Conservation (phyloP, 2,329 filamentous ascomycete genomes). For the Trichoderma oligosporum region DNA sequence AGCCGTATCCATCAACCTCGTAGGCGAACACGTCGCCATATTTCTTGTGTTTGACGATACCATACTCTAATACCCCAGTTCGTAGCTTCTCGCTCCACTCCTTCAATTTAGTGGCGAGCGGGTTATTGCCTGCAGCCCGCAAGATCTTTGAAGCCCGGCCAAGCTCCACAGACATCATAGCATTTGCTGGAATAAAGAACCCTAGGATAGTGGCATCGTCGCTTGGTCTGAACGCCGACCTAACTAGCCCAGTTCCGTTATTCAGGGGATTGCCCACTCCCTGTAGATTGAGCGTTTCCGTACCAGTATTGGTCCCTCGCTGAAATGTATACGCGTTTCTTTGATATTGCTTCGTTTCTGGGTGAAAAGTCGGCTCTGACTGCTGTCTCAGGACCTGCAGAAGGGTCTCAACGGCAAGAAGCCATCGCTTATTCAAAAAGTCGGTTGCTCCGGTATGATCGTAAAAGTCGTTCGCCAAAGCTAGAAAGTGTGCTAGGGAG, state of each 20-base stretch:
- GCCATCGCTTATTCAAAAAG: slow-evolving; percentile 77
- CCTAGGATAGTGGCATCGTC: slow-evolving; percentile 93
- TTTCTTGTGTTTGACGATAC: slow-evolving; percentile 69
- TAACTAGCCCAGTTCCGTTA: slow-evolving; percentile 75
- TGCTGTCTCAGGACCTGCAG: slow-evolving; percentile 74
- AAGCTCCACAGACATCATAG: slow-evolving; percentile 91
- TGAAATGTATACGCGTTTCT: slow-evolving; percentile 85
- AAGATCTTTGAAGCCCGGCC: slow-evolving; percentile 69
- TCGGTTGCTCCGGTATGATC: slow-evolving; percentile 71
- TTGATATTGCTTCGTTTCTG: slow-evolving; percentile 58
- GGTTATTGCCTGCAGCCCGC: slow-evolving; percentile 52
- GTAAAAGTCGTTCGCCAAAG: slow-evolving; percentile 81
- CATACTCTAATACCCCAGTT: slow-evolving; percentile 79
- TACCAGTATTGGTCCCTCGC: slow-evolving; percentile 73
- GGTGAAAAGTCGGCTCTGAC: slow-evolving; percentile 74
- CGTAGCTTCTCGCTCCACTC: slow-evolving; percentile 60
- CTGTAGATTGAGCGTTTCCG: slow-evolving; percentile 78
- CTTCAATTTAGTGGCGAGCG: slow-evolving; percentile 53
- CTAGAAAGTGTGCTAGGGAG: slow-evolving; percentile 86
- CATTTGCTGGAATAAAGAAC: slow-evolving; percentile 93
- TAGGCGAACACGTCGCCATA: slow-evolving; percentile 81
- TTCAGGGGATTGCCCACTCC: slow-evolving; percentile 92
- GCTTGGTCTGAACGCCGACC: slow-evolving; percentile 89
- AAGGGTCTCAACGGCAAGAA: slow-evolving; percentile 69
- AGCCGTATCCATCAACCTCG: slow-evolving; percentile 84